Evolutionary conservation across 2,329 filamentous ascomycete genomes (phyloP).

Genomic region (Aureobasidium sp.): DNA sequence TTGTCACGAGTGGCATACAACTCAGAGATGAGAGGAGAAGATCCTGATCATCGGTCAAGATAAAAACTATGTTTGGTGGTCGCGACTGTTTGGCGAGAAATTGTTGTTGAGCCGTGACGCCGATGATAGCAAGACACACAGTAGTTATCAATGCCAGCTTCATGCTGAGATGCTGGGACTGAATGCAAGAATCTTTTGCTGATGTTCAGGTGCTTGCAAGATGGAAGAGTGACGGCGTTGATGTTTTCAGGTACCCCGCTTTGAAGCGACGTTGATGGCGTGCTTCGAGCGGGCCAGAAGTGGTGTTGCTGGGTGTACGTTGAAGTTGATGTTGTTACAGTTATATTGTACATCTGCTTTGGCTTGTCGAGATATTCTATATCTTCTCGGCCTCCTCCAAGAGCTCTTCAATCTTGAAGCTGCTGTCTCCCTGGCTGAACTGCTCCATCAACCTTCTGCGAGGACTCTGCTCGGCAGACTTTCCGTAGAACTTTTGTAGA

Average conservation of each 20-base stretch:
- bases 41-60: slow-evolving; percentile 62
- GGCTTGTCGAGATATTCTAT: background rate
- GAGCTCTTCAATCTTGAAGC: slow-evolving; percentile 76
- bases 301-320: background rate
- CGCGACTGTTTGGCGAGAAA: background rate
- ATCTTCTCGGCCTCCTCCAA: slow-evolving; percentile 85
- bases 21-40: slow-evolving; percentile 51
- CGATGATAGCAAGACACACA: background rate
- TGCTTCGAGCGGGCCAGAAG: background rate
- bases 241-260: background rate
- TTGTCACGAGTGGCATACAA: slow-evolving; percentile 51
- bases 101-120: background rate
- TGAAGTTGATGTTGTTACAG: background rate
- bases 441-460: slow-evolving; percentile 67
- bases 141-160: background rate
- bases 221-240: background rate
- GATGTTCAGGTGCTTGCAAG: background rate
- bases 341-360: background rate
- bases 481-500: slow-evolving; percentile 82
- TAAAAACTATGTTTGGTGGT: slow-evolving; percentile 54
- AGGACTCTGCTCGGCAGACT: slow-evolving; percentile 48
- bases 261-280: background rate
- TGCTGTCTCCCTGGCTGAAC: slow-evolving; percentile 70
- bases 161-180: background rate
- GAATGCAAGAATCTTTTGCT: background rate